Evolutionary conservation across 306 rosid species (phyloP).

Genomic region (Gastrolobium bilobum): DNA sequence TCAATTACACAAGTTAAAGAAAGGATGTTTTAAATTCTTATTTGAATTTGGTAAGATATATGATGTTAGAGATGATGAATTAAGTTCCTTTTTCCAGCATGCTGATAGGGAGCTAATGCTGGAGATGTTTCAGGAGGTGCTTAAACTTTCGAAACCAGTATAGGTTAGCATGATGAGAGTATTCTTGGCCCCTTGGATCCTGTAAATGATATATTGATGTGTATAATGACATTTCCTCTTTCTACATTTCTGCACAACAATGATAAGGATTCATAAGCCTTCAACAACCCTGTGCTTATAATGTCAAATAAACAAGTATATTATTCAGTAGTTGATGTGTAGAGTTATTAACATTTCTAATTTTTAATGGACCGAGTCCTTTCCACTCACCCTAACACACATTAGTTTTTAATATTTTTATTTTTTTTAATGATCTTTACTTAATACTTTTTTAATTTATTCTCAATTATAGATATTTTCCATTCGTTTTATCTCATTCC

Average conservation of each 20-base stretch:
- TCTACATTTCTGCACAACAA: neutral
- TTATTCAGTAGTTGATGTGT: too few relatives aligned
- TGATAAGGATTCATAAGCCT: constrained; percentile 1
- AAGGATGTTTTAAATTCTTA: constrained; percentile 80
- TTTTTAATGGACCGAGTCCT: too few relatives aligned
- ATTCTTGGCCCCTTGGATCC: constrained; percentile 17
- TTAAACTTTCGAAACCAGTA: constrained; percentile 68
- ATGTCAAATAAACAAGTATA: too few relatives aligned
- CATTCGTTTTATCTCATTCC: too few relatives aligned
- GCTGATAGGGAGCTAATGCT: constrained; percentile 83
- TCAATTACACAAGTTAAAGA: constrained; percentile 79
- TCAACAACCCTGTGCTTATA: too few relatives aligned
- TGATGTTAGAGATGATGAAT: constrained; percentile 76
- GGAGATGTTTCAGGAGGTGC: constrained; percentile 93
- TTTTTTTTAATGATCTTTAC: too few relatives aligned
- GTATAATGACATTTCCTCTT: constrained; percentile 21
- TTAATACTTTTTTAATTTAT: too few relatives aligned
- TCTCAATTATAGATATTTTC: too few relatives aligned
- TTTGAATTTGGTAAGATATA: constrained; percentile 88
- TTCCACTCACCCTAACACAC: too few relatives aligned
- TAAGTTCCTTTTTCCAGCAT: constrained; percentile 63
- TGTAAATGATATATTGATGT: constrained; percentile 40
- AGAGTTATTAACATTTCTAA: too few relatives aligned
- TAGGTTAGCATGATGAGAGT: constrained; percentile 39
- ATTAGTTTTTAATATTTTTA: too few relatives aligned